Conservation (phyloP, 2,329 filamentous ascomycete species). For the Westerdykella sp. region DNA sequence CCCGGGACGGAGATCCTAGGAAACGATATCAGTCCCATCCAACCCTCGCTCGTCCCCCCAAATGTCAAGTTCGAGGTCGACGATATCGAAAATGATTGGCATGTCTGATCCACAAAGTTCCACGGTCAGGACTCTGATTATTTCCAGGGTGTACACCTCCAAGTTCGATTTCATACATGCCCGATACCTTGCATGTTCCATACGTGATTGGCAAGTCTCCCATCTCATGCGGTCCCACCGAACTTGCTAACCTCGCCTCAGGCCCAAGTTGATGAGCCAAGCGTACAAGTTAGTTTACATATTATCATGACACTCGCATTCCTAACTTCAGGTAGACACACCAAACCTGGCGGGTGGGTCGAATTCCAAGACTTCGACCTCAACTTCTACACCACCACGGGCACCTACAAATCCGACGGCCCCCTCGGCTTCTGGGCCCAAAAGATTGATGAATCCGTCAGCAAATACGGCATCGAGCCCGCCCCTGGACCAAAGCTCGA, state of each 20-base stretch:
- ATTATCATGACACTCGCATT: background rate
- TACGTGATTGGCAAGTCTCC: conserved; percentile 19
- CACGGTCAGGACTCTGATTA: conserved; percentile 11
- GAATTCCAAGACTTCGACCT: conserved; percentile 27
- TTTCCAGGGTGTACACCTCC: conserved; percentile 20
- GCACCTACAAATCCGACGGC: conserved; percentile 12
- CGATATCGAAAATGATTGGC: conserved; percentile 35
- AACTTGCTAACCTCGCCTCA: conserved; percentile 13
- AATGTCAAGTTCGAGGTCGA: conserved; percentile 38
- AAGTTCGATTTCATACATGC: conserved; percentile 30
- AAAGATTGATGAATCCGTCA: conserved; percentile 32
- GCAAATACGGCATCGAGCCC: conserved; percentile 38
- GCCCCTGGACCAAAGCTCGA: conserved; percentile 32
- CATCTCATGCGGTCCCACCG: background rate
- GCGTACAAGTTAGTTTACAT: conserved; percentile 21
- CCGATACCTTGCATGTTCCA: conserved; percentile 26
- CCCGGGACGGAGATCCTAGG: conserved; percentile 30
- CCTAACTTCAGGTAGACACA: conserved; percentile 27
- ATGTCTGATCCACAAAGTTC: conserved; percentile 27
- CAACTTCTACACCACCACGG: conserved; percentile 14
- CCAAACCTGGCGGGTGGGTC: conserved; percentile 31
- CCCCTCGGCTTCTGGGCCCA: conserved; percentile 13
- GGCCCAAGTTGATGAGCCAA: conserved; percentile 21
- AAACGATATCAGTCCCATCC: conserved; percentile 36
- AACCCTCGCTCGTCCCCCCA: conserved; percentile 35